Evolutionary conservation across 129 eudicot species (phyloP).

Genomic region (Chrysanthemum seticuspe): DNA sequence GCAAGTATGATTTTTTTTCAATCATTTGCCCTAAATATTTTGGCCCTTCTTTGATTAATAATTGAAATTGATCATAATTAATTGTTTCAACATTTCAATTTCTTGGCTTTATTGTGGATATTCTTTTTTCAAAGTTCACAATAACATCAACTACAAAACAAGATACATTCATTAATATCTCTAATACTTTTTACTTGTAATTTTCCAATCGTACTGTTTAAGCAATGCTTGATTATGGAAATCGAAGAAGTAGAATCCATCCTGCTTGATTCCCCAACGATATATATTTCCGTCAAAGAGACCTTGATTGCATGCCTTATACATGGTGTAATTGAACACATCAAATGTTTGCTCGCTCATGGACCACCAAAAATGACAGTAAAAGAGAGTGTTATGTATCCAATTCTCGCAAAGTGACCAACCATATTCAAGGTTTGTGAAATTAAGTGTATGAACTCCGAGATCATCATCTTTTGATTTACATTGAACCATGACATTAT

Average conservation of each 20-base stretch:
- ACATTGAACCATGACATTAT: slow-evolving; percentile 32
- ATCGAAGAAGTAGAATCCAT: slow-evolving; percentile 35
- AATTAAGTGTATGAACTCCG: slow-evolving; percentile 32
- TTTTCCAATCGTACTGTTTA: slow-evolving; percentile 28
- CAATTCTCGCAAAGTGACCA: slow-evolving; percentile 30
- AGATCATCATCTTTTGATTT: slow-evolving; percentile 24
- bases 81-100: no score
- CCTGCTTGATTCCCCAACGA: slow-evolving; percentile 28
- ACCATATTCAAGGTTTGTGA: slow-evolving; percentile 22
- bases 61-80: no score
- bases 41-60: no score
- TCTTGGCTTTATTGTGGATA: no score
- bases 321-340: slow-evolving; percentile 31
- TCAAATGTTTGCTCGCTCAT: slow-evolving; percentile 19
- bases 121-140: no score
- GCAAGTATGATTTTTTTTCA: no score
- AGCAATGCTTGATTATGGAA: slow-evolving; percentile 8
- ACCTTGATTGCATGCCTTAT: slow-evolving; percentile 16
- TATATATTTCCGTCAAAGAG: not conserved
- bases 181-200: not conserved
- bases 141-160: no score
- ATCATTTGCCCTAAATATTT: no score
- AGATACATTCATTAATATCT: no score
- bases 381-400: slow-evolving; percentile 14
- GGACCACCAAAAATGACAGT: slow-evolving; percentile 18